These are phyloP conservation scores for Chrysoporthe cubensis DNA, from an alignment of 2,329 filamentous ascomycete genomes.

Conservation along the genomic window DNA sequence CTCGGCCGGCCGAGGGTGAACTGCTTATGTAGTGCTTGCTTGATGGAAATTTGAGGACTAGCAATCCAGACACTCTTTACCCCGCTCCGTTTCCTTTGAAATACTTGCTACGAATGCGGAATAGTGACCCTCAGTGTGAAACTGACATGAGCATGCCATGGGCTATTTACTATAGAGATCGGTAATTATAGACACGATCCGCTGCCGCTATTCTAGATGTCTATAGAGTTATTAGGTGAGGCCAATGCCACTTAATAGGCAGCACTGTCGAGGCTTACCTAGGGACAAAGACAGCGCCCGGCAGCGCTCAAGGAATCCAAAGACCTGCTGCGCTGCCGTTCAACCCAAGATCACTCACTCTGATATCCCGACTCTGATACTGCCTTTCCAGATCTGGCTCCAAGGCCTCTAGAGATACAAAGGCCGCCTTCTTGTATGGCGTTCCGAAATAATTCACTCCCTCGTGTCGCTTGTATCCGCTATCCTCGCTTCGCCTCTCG, in stretches of 20 bases:
- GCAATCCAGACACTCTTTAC: neutral
- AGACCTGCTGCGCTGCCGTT: slow-evolving; percentile 31
- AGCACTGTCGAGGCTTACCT: neutral
- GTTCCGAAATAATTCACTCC: slow-evolving; percentile 31
- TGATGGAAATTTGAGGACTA: neutral
- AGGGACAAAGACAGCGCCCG: too few relatives aligned
- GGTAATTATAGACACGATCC: neutral
- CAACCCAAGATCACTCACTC: slow-evolving; percentile 30
- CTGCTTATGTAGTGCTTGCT: neutral
- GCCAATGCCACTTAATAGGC: neutral
- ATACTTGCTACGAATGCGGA: neutral
- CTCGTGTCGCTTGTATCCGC: slow-evolving; percentile 21
- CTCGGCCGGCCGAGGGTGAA: neutral
- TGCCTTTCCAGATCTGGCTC: slow-evolving; percentile 24
- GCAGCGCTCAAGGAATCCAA: slow-evolving; percentile 18
- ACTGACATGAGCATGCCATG: too few relatives aligned
- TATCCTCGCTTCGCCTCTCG: slow-evolving; percentile 5
- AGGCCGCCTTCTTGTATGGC: slow-evolving; percentile 27
- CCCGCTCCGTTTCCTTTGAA: neutral
- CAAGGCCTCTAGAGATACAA: slow-evolving; percentile 22
- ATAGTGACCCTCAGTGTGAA: too few relatives aligned
- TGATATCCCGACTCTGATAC: slow-evolving; percentile 27
- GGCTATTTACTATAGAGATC: neutral
- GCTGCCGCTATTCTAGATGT: neutral
- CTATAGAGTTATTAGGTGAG: neutral